Evolutionary conservation across 2,329 filamentous ascomycete species (phyloP).

Genomic region (Trichothecium roseum): DNA sequence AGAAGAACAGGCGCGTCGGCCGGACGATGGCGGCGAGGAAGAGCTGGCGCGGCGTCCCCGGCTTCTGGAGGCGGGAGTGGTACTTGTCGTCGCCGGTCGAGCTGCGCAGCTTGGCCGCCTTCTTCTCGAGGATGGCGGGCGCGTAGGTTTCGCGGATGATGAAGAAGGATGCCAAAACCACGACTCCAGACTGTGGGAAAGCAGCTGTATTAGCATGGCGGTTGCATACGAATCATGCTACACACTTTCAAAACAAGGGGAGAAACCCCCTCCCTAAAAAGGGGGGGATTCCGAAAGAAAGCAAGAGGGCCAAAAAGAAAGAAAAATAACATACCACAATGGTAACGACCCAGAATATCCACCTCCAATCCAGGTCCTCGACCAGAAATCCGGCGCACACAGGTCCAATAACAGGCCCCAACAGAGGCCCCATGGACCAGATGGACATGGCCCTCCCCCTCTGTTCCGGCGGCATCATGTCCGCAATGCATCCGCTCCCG

Average conservation of each 20-base stretch:
- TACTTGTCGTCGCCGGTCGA: conserved; percentile 19
- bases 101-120: conserved; percentile 15
- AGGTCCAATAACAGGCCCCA: conserved; percentile 31
- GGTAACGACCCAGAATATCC: conserved; percentile 32
- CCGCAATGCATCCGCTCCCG: conserved; percentile 31
- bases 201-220: too few species aligned
- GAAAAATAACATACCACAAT: too few species aligned
- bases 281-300: too few species aligned
- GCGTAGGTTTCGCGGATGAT: conserved; percentile 29
- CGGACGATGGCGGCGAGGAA: conserved; percentile 26
- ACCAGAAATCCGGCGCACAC: conserved; percentile 30
- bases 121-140: conserved; percentile 17
- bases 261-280: too few species aligned
- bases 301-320: too few species aligned
- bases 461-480: conserved; percentile 34
- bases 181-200: too few species aligned
- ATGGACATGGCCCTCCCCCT: conserved; percentile 19
- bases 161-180: conserved; percentile 22
- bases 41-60: too few species aligned
- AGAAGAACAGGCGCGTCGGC: conserved; percentile 36
- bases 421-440: conserved; percentile 28
- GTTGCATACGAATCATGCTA: too few species aligned
- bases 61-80: too few species aligned
- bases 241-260: too few species aligned
- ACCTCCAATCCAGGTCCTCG: conserved; percentile 28